phyloP scores from a whole-genome alignment of 345 rosid genomes.

The Salix suchowensis region DNA sequence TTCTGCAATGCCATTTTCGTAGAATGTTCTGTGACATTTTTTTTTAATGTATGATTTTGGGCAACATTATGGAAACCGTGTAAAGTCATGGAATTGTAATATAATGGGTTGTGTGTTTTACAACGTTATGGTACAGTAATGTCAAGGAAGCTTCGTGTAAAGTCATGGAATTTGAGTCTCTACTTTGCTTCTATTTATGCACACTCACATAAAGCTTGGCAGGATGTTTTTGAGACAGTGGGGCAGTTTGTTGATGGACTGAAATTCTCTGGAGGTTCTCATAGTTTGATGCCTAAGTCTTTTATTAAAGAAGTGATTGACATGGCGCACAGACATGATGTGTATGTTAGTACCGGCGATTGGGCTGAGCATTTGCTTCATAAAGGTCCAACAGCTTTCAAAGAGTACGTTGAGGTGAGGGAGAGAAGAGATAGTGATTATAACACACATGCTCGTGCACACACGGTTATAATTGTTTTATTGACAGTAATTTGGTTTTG shows the following conservation, averaged over 20 bases:
- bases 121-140: too few species aligned
- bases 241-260: slow-evolving; percentile 86
- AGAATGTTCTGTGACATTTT: background rate
- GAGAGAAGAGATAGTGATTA: background rate
- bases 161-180: background rate
- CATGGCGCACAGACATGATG: slow-evolving; percentile 71
- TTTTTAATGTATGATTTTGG: background rate
- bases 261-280: slow-evolving; percentile 84
- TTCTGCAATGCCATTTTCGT: background rate
- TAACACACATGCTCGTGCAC: too few species aligned
- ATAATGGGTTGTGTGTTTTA: too few species aligned
- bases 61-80: background rate
- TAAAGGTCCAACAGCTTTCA: slow-evolving; percentile 70
- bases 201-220: background rate
- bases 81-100: background rate
- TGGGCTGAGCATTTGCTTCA: slow-evolving; percentile 83
- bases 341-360: slow-evolving; percentile 84
- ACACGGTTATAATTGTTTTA: background rate
- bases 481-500: background rate
- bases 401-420: slow-evolving; percentile 67
- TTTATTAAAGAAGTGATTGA: slow-evolving; percentile 58
- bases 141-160: background rate
- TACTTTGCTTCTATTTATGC: background rate
- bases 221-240: slow-evolving; percentile 82
- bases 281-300: slow-evolving; percentile 73